Percentiles rank a stretch among this genome's conserved stretches.
These are phyloP conservation scores for Alternaria metachromatica DNA, from an alignment of 2,329 filamentous ascomycete genomes.

Conservation along the genomic window DNA sequence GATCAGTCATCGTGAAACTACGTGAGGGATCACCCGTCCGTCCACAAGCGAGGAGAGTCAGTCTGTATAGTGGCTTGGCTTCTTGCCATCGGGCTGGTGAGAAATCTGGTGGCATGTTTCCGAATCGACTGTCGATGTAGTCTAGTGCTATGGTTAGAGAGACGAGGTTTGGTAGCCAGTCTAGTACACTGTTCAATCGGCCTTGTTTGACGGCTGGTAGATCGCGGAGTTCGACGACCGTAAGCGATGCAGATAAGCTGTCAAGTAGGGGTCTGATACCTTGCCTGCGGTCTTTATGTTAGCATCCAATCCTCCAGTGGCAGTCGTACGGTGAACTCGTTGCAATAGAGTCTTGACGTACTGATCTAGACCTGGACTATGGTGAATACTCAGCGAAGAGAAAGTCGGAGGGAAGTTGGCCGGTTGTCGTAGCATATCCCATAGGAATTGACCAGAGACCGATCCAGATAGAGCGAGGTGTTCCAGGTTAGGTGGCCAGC, in stretches of 20 bases:
- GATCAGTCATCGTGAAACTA: constrained; percentile 51
- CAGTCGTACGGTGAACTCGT: neutral
- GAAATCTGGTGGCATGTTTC: constrained; percentile 27
- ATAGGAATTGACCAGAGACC: constrained; percentile 52
- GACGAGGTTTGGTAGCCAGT: constrained; percentile 49
- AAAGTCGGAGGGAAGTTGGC: constrained; percentile 41
- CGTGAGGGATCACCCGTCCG: constrained; percentile 41
- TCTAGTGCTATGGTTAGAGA: constrained; percentile 54
- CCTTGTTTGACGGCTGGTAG: constrained; percentile 50
- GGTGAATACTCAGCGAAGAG: constrained; percentile 45
- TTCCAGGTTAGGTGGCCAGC: constrained; percentile 54
- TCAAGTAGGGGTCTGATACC: constrained; percentile 49
- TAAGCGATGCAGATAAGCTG: constrained; percentile 42
- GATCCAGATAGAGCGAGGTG: constrained; percentile 54
- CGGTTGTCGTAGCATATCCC: constrained; percentile 43
- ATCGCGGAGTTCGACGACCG: constrained; percentile 48
- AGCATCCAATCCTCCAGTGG: neutral
- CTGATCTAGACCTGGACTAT: constrained; percentile 51
- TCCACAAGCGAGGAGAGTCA: constrained; percentile 52
- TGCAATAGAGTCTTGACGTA: neutral
- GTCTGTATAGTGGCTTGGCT: constrained; percentile 43
- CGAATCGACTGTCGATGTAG: constrained; percentile 55
- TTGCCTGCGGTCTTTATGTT: neutral
- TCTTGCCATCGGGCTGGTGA: constrained; percentile 17
- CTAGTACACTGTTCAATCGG: constrained; percentile 51